A percentile compares a stretch with the other conserved stretches of the same genome.
Evolutionary conservation across 139 green algal species (phyloP).

Genomic region (Zygnema cylindricum): DNA sequence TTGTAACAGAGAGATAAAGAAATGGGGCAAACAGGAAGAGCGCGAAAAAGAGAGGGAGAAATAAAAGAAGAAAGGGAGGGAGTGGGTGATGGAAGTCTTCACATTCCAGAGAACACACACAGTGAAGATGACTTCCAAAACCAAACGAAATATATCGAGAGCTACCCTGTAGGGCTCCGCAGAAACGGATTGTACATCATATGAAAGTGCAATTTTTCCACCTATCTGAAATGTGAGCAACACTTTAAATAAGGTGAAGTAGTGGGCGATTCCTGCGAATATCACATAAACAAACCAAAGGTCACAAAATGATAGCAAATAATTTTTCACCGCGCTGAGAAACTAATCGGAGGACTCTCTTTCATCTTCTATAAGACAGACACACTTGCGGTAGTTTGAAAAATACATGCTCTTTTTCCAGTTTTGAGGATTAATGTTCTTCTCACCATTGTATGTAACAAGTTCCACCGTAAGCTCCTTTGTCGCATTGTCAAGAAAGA

Average conservation of each 20-base stretch:
- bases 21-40: too few relatives aligned
- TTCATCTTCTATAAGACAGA: constrained; percentile 1
- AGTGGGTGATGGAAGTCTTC: too few relatives aligned
- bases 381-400: background rate
- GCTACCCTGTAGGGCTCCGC: constrained; percentile 25
- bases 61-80: too few relatives aligned
- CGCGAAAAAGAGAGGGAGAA: too few relatives aligned
- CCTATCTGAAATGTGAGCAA: constrained; percentile 38
- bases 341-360: constrained; percentile 14
- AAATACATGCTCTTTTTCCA: constrained; percentile 1
- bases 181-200: background rate
- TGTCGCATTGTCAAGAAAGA: constrained; percentile 33
- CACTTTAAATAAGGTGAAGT: background rate
- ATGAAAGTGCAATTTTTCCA: constrained; percentile 32
- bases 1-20: too few relatives aligned
- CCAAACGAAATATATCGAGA: constrained; percentile 2
- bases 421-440: background rate
- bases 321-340: background rate
- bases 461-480: constrained; percentile 2
- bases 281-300: background rate
- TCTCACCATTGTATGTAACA: constrained; percentile 41
- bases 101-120: background rate
- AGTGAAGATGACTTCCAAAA: constrained; percentile 2
- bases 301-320: too few relatives aligned
- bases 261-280: background rate